phyloP scores from a whole-genome alignment of 2,329 filamentous ascomycete genomes.

The Magnaporthales sp. region DNA sequence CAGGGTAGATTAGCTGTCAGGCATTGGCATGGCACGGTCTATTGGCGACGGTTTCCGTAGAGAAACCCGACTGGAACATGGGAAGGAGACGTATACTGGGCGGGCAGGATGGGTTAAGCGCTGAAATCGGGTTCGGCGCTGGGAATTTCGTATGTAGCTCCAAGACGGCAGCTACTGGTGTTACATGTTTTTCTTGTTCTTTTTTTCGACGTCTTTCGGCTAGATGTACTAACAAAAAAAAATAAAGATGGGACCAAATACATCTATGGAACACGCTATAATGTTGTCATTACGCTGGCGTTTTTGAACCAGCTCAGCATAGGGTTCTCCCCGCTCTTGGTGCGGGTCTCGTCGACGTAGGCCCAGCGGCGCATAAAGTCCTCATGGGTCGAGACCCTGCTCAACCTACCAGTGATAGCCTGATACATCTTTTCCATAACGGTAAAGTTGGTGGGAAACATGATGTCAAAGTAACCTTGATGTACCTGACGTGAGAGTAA shows the following conservation, averaged over 20 bases:
- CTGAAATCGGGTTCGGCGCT: background rate
- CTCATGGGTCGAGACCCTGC: conserved; percentile 75
- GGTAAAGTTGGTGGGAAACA: conserved; percentile 93
- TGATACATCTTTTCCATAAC: conserved; percentile 89
- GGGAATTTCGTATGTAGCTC: background rate
- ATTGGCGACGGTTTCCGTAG: background rate
- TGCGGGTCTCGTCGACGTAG: conserved; percentile 81
- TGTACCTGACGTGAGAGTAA: conserved; percentile 60
- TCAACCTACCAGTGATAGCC: conserved; percentile 86
- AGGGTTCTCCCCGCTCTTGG: conserved; percentile 86
- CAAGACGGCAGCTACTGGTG: conserved; percentile 1
- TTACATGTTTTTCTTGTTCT: background rate
- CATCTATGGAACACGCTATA: conserved; percentile 35
- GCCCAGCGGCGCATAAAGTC: conserved; percentile 89
- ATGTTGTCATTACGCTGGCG: conserved; percentile 82
- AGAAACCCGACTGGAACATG: background rate
- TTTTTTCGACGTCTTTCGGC: background rate
- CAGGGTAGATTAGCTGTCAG: background rate
- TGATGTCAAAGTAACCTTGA: conserved; percentile 97
- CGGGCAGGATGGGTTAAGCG: background rate
- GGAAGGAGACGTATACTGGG: background rate
- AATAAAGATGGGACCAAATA: background rate
- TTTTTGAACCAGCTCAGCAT: conserved; percentile 92
- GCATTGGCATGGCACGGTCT: background rate
- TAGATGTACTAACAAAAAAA: background rate